Evolutionary conservation across 371 early-diverging fungal species (phyloP), one percentile per base, ranked within the genome.

Genomic region (Dipsacomyces acuminosporus): DNA sequence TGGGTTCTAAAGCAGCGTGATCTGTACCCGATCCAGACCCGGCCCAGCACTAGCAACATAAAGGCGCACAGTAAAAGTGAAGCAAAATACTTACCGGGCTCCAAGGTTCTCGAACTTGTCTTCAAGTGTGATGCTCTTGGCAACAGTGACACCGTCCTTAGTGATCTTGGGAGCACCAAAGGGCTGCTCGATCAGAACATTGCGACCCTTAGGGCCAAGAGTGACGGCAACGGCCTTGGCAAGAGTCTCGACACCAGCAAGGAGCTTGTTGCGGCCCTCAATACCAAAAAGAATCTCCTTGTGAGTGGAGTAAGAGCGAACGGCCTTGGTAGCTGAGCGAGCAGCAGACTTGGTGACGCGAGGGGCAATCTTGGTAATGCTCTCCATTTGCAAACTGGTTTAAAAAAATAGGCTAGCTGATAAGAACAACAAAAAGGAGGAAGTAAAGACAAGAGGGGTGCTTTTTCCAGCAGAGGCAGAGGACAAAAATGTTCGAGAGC

Each of bases 71-170:
- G n/a, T n/a, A n/a, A 30, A 30, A 11, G 30, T 11, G 5, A 11
- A 5, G 5, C 11, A 7, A 30, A 76, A 78, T 82, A 83, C 38
- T 38, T 38, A 38, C 38, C 84, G 81, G 51, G 98, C 98, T 64
- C 98, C 98, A 45, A 97, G 83, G 79, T 97, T 96, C 80, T 97
- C 96, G 65, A 97, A 93, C 78, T 92, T 93, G 77, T 91, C 89
- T 76, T 96, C 92, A 33, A 98, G 81, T 24, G 86, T 80, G 75
- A 98, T 93, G 57, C 92, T 83, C 82, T 96, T 96, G 59, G 98
- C 98, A 35, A 98, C 98, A 51, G 98, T 94, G 36, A 98, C 98
- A 78, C 98, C 98, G 75, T 98, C 98, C 89, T 98, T 98, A 73
- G 98, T 98, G 77, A 98, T 98, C 84, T 96, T 96, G 74, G 98